A percentile compares a stretch with the other conserved stretches of the same genome.
Evolutionary conservation across 768 basidiomycete genomes (phyloP).

Genomic region (Boletus insuetus): DNA sequence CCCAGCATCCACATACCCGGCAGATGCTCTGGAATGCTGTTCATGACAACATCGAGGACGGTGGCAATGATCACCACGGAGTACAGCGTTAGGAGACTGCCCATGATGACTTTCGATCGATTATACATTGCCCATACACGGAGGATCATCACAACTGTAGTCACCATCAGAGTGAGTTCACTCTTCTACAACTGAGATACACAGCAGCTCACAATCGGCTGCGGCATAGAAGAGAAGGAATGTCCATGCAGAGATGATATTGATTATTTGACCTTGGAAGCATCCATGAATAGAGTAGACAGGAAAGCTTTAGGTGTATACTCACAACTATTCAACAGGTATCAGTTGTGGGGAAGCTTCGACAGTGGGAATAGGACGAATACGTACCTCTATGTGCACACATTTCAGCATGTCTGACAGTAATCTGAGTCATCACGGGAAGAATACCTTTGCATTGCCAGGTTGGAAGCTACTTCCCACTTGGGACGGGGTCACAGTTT

Average conservation of each 20-base stretch:
- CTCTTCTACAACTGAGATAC: neutral
- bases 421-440: neutral
- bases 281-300: neutral
- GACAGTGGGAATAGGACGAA: neutral
- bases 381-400: constrained; percentile 1
- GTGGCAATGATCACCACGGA: neutral
- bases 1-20: neutral
- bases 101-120: neutral
- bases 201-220: constrained; percentile 3
- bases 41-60: neutral
- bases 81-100: neutral
- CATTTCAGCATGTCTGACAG: neutral
- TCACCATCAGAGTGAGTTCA: neutral
- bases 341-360: neutral
- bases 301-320: too few species aligned
- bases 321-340: constrained; percentile 3
- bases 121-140: constrained; percentile 2
- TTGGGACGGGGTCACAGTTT: neutral
- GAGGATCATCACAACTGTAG: constrained; percentile 1
- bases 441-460: constrained; percentile 1
- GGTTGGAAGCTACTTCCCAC: constrained; percentile 3
- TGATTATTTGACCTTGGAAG: neutral
- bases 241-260: neutral
- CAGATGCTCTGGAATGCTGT: neutral
- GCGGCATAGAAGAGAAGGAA: neutral